Conservation (phyloP, 2,329 filamentous ascomycete genomes). For the Metarhizium rileyi region DNA sequence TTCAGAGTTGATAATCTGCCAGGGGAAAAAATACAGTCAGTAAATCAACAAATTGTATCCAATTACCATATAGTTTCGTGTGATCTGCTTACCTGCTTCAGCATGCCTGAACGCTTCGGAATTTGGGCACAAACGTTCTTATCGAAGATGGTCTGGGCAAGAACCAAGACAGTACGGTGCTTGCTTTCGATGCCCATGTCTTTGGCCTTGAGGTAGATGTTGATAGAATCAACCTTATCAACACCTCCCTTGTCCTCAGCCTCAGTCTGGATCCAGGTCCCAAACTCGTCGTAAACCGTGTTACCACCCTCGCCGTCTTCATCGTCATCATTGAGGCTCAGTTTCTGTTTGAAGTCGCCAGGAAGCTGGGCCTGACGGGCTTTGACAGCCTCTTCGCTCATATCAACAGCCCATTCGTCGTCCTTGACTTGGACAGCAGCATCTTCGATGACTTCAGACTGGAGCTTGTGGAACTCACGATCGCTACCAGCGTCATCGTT, state of each 20-base stretch:
- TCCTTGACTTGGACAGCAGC: slow-evolving; percentile 60
- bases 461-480: slow-evolving; percentile 83
- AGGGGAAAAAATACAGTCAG: background rate
- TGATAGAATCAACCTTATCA: slow-evolving; percentile 73
- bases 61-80: too few relatives aligned
- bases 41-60: too few relatives aligned
- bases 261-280: slow-evolving; percentile 79
- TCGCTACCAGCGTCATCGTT: slow-evolving; percentile 68
- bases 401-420: slow-evolving; percentile 92
- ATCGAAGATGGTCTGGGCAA: slow-evolving; percentile 89
- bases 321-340: slow-evolving; percentile 74
- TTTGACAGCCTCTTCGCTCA: slow-evolving; percentile 89
- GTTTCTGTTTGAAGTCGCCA: slow-evolving; percentile 87
- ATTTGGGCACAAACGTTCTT: slow-evolving; percentile 86
- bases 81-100: slow-evolving; percentile 62
- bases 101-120: slow-evolving; percentile 68
- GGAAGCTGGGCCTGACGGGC: slow-evolving; percentile 88
- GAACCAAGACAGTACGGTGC: slow-evolving; percentile 84
- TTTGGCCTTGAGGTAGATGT: slow-evolving; percentile 94
- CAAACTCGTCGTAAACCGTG: slow-evolving; percentile 80
- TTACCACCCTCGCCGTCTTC: slow-evolving; percentile 69
- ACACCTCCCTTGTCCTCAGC: slow-evolving; percentile 63
- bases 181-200: slow-evolving; percentile 90
- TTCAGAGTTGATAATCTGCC: slow-evolving; percentile 60
- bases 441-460: slow-evolving; percentile 41